Conservation (phyloP, 441 rosid genomes). For the Populus tomentosa region DNA sequence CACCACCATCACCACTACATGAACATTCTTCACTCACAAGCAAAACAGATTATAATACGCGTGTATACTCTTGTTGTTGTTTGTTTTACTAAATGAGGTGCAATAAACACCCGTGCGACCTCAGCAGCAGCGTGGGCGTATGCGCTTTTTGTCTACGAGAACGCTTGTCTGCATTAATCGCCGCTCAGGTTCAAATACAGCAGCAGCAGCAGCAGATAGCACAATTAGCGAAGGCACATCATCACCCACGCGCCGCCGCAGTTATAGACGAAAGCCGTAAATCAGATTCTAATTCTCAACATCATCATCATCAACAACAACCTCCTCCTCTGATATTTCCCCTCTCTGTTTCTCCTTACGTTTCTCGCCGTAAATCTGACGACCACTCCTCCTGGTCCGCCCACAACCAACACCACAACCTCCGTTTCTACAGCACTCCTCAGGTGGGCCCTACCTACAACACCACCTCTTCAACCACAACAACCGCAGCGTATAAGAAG, state of each 20-base stretch:
- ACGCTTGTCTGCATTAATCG: conserved; percentile 56
- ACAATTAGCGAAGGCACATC: conserved; percentile 7
- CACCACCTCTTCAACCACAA: not conserved
- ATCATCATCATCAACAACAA: not conserved
- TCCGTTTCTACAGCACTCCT: conserved; percentile 50
- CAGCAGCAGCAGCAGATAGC: conserved; percentile 33
- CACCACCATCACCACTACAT: not conserved
- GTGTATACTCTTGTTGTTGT: not conserved
- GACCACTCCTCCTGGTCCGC: not conserved
- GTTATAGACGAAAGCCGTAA: not conserved
- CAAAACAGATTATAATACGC: not conserved
- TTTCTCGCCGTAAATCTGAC: conserved; percentile 8
- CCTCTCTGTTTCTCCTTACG: conserved; percentile 79
- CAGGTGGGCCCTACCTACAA: conserved; percentile 43
- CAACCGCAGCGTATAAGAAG: conserved; percentile 14
- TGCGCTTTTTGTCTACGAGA: conserved; percentile 90
- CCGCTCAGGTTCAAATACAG: conserved; percentile 43
- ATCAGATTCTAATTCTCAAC: conserved; percentile 19
- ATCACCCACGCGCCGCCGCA: conserved; percentile 23
- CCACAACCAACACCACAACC: conserved; percentile 17
- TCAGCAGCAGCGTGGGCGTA: conserved; percentile 69
- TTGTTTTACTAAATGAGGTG: conserved; percentile 58
- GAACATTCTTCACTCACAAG: not conserved
- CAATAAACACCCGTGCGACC: conserved; percentile 60
- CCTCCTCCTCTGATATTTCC: conserved; percentile 53